Percentiles rank a stretch among this genome's conserved stretches.
phyloP scores from a whole-genome alignment of 345 rosid genomes.

The Rubroshorea leprosula region DNA sequence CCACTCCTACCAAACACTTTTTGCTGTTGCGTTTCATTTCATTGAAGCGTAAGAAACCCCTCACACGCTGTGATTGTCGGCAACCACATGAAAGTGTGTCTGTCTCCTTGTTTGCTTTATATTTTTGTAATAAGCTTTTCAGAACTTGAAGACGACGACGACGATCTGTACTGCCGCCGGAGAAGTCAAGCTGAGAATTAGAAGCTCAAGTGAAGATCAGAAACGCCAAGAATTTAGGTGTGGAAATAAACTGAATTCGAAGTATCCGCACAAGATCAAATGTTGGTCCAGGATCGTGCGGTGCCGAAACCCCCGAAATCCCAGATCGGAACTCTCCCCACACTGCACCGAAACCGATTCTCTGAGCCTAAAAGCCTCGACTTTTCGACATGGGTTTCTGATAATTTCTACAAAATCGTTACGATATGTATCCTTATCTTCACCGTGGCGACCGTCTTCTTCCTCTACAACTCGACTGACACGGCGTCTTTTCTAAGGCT shows the following conservation, averaged over 20 bases:
- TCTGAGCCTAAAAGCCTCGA: too few species aligned
- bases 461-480: conserved; percentile 64
- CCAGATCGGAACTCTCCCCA: conserved; percentile 47
- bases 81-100: conserved; percentile 12
- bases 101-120: background rate
- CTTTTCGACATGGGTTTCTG: too few species aligned
- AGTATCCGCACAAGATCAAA: too few species aligned
- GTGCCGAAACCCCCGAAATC: conserved; percentile 44
- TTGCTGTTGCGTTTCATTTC: conserved; percentile 17
- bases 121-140: conserved; percentile 7
- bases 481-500: conserved; percentile 58
- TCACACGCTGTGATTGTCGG: conserved; percentile 22
- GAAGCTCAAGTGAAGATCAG: conserved; percentile 6
- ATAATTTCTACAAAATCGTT: conserved; percentile 44
- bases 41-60: conserved; percentile 24
- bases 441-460: conserved; percentile 59
- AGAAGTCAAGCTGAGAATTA: conserved; percentile 1
- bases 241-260: too few species aligned
- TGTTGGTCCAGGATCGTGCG: conserved; percentile 88
- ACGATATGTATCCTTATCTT: conserved; percentile 36
- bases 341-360: too few species aligned
- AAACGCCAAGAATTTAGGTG: background rate
- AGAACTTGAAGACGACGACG: conserved; percentile 3
- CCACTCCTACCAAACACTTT: conserved; percentile 18
- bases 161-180: background rate